Base-by-base conservation (phyloP, 257 asterid genomes). In the Capsicum pubescens region DNA sequence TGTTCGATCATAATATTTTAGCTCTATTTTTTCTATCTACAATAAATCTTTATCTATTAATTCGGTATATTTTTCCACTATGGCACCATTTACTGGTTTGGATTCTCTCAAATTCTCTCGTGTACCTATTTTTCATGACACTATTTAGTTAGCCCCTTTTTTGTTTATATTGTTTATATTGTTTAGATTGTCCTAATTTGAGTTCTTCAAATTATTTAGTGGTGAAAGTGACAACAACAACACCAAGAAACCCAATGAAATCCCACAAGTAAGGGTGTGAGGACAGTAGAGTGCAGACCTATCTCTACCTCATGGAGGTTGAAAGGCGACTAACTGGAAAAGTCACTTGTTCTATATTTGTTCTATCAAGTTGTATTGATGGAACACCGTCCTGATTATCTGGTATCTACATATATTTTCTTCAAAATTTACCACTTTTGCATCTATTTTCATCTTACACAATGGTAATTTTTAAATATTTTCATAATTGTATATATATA, bases 361-460 rank as follows among this genome's bases (percentile, higher is more conserved):
- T 36, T 42, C 55, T 16, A 36, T 64, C 82, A 60, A 36, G 46
- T 39, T 10, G 8, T 59, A 19, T 66, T 63, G 70, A 63, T 63
- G 70, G 70, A 63, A 63, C 42, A 63, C 8, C 64, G 59, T 64
- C 39, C 52, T 82, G 16, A 58, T 50, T 19, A n/a, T 80, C 39
- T 15, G 21, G 44, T 11, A 21, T 60, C 16, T 42, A 42, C 46
- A 60, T 11, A 7, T 21, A 1, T 63, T 7, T 5, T 21, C 21
- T 21, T 11, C 8, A 19, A 21, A 8, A 6, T 63, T 63, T 9
- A 9, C 15, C 69, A 63, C 3, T 63, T 9, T 21, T 63, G 7
- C 4, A 63, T 10, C 7, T 21, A 39, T 63, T 63, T 63, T 63
- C 42, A 63, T 63, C 42, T 9, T 63, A 63, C 70, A 63, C 42